Evolutionary conservation across 2,329 filamentous ascomycete genomes (phyloP), one percentile per base, ranked within the genome.

Genomic region (Rhinocladiella similis): DNA sequence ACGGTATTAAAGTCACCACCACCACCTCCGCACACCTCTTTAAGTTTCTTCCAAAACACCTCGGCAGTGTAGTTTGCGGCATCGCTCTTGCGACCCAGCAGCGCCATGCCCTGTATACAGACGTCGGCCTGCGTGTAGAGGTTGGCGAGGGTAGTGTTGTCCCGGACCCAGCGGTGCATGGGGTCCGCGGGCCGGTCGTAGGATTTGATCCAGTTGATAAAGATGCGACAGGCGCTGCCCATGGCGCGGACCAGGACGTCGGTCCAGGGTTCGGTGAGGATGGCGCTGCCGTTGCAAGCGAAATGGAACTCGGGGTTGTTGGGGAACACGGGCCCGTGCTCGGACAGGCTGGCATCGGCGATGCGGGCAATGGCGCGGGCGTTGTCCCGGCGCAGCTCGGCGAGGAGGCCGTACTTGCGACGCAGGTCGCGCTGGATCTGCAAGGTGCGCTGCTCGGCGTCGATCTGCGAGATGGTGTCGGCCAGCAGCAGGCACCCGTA

Each of bases 191-290:
- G 47, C 14, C 51, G 42, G 18, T 60, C 9, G 54, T 54, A 58
- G 36, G 27, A 39, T 12, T 41, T 38, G n/a, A 61, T 29, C 43
- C 52, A 59, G 45, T 53, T 38, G 45, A 62, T 57, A 39, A 59
- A 62, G 25, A 62, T 38, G 19, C 54, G 48, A 19, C 56, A 62
- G 9, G 56, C 56, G 20, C 49, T 56, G 16, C 56, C 56, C 59
- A 62, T 55, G 39, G 59, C 53, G 13, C 59, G 60, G 19, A 63
- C 60, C 5, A 60, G 48, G 16, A 84, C 76, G 38, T 78, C 77
- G 1, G 81, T 83, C 82, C 82, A 85, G 2, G 83, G 83, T 61
- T 85, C 82, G 0, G 81, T 83, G 53, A 85, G 65, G n/a, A 85
- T 72, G 1, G 82, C 78, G 2, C 79, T 80, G 56, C 82, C 75